These are phyloP conservation scores for Onygenales sp. DNA, from an alignment of 2,329 filamentous ascomycete genomes.

Conservation along the genomic window DNA sequence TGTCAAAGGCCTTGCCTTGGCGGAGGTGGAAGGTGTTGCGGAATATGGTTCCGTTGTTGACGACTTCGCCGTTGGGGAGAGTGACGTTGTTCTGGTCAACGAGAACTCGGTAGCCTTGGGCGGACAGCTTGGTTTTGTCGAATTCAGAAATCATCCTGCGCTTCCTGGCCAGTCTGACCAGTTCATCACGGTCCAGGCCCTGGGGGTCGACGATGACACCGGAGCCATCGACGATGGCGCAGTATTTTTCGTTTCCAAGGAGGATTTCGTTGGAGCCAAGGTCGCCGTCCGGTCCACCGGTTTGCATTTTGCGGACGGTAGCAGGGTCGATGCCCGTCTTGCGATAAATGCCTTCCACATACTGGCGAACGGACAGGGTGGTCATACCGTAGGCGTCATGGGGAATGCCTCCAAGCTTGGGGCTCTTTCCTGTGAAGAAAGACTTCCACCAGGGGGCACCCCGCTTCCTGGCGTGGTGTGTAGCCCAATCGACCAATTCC, in stretches of 20 bases:
- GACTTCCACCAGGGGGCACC: slow-evolving; percentile 99
- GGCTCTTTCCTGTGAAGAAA: slow-evolving; percentile 98
- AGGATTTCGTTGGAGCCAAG: slow-evolving; percentile 97
- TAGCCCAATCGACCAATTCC: slow-evolving; percentile 97
- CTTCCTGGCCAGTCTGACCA: slow-evolving; percentile 72
- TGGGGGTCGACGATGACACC: slow-evolving; percentile 91
- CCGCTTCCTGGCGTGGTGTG: slow-evolving; percentile 75
- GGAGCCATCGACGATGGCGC: slow-evolving; percentile 87
- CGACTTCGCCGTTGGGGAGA: slow-evolving; percentile 76
- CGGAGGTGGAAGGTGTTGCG: slow-evolving; percentile 96
- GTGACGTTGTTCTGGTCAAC: slow-evolving; percentile 83
- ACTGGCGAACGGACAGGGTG: slow-evolving; percentile 89
- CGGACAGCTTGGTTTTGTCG: slow-evolving; percentile 73
- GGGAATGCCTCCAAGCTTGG: slow-evolving; percentile 88
- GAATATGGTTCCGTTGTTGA: slow-evolving; percentile 90
- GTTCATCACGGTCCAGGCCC: slow-evolving; percentile 74
- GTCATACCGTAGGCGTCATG: slow-evolving; percentile 98
- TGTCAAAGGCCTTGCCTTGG: slow-evolving; percentile 64
- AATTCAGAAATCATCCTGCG: slow-evolving; percentile 87
- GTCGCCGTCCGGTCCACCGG: slow-evolving; percentile 92
- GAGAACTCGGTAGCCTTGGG: slow-evolving; percentile 80
- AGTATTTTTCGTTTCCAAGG: slow-evolving; percentile 91
- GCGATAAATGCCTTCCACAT: slow-evolving; percentile 91
- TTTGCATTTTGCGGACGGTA: slow-evolving; percentile 87
- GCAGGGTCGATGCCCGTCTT: slow-evolving; percentile 84